These are phyloP conservation scores for Lactifluus volemus DNA, from an alignment of 768 basidiomycete species.

Conservation along the genomic window DNA sequence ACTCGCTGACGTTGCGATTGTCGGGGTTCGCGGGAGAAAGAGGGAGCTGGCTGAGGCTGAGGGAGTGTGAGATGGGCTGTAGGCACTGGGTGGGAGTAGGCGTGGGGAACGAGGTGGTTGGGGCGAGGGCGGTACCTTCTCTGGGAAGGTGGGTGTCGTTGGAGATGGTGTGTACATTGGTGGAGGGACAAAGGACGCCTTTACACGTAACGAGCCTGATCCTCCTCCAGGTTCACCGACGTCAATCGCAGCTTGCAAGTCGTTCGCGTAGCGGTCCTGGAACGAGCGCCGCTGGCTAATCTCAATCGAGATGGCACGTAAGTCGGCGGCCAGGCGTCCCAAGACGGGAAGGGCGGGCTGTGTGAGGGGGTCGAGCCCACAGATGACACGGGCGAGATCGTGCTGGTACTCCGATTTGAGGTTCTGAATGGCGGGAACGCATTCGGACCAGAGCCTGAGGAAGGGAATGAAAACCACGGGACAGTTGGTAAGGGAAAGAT, in stretches of 20 bases:
- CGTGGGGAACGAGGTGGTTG: conserved; percentile 19
- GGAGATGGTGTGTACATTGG: conserved; percentile 41
- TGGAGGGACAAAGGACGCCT: conserved; percentile 62
- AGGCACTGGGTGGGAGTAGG: conserved; percentile 19
- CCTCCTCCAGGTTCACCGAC: conserved; percentile 33
- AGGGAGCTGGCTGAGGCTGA: conserved; percentile 14
- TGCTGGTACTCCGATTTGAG: conserved; percentile 61
- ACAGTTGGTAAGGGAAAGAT: conserved; percentile 61
- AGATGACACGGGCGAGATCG: conserved; percentile 76
- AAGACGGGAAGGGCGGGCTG: conserved; percentile 36
- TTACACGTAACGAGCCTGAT: conserved; percentile 29
- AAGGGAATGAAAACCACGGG: conserved; percentile 60
- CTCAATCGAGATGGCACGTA: conserved; percentile 81
- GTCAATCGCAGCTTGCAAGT: conserved; percentile 74
- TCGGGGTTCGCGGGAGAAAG: conserved; percentile 15
- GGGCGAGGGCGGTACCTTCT: background rate
- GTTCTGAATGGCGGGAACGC: conserved; percentile 55
- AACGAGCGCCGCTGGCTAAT: conserved; percentile 79
- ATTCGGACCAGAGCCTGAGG: conserved; percentile 61
- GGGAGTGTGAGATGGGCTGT: conserved; percentile 21
- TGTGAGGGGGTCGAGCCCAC: conserved; percentile 42
- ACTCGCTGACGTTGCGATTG: conserved; percentile 31
- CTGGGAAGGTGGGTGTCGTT: conserved; percentile 16
- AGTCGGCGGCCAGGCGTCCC: conserved; percentile 62
- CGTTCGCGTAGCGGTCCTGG: conserved; percentile 67